Base-by-base conservation (phyloP, 768 basidiomycete species). In the Podaxis sp. region DNA sequence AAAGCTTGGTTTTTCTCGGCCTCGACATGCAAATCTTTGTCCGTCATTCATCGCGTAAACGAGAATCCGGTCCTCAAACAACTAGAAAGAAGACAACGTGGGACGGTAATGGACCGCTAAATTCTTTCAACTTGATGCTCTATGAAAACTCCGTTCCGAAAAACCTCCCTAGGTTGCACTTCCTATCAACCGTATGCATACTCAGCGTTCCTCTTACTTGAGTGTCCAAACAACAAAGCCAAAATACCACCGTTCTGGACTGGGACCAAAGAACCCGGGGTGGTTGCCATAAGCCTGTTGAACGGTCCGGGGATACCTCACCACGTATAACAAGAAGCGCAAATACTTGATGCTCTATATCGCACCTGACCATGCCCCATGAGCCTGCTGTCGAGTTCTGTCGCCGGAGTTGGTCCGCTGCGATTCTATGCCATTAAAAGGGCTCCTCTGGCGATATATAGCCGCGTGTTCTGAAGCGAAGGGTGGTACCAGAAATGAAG, bases 331-430 rank as follows among this genome's bases (percentile, higher is more conserved):
- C 7, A n/a, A 43, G 50, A 53, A 53, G 38, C 51, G 38, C 11
- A 1, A 4, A 17, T 11, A 25, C 22, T 38, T 29, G 13, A n/a
- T 36, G 51, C 15, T 46, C 29, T 41, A 11, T 56, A 37, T 51
- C 27, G 6, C 58, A 59, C 59, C 59, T 60, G 59, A 60, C 59
- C 17, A 43, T 22, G 36, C 29, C 59, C 38, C 59, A 53, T 60
- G 59, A 53, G 24, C 40, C 7, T 5, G 19, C 37, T 53, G 25
- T 29, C 27, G 40, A 46, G 3, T 37, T 55, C 37, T 55, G 15
- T 40, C 38, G 37, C 59, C 59, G 59, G 59, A 40, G 59, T 53
- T 60, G 59, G 59, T 43, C 59, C 59, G 59, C 7, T n/a, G 22
- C 4, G n/a, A 13, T 43, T 17, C 19, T 33, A 8, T 22, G 8